Evolutionary conservation across 305 asterid genomes (phyloP).

Genomic region (Withania somnifera): DNA sequence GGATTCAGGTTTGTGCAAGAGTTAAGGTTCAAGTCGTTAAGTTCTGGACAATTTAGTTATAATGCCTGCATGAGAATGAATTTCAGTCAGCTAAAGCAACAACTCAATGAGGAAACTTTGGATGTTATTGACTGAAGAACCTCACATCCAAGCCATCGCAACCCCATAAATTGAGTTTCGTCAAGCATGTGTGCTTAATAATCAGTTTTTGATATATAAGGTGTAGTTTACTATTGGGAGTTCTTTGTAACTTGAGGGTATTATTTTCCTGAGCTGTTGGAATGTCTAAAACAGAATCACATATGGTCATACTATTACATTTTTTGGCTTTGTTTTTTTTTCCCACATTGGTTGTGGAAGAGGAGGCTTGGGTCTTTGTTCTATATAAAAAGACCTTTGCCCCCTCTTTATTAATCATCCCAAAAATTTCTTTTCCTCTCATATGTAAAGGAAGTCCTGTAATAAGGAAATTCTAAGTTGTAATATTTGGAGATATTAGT

Average conservation of each 20-base stretch:
- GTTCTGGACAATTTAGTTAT: constrained; percentile 72
- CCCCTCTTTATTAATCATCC: too few relatives aligned
- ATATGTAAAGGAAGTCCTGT: too few relatives aligned
- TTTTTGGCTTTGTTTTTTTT: too few relatives aligned
- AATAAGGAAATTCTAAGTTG: too few relatives aligned
- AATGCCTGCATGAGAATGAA: constrained; percentile 54
- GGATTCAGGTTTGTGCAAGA: constrained; percentile 76
- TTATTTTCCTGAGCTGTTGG: constrained; percentile 23
- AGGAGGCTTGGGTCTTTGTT: too few relatives aligned
- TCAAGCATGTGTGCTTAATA: constrained; percentile 73
- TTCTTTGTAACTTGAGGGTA: constrained; percentile 27
- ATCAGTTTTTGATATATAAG: constrained; percentile 76
- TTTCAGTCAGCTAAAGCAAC: constrained; percentile 4
- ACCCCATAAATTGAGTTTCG: constrained; percentile 96
- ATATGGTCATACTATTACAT: constrained; percentile 73
- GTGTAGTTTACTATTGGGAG: constrained; percentile 49
- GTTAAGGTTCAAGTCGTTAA: constrained; percentile 73
- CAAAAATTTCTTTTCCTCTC: too few relatives aligned
- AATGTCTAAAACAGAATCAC: constrained; percentile 43
- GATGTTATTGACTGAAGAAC: constrained; percentile 1
- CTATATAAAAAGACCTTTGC: too few relatives aligned
- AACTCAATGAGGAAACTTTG: not conserved
- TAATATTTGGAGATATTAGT: too few relatives aligned
- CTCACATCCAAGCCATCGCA: constrained; percentile 96
- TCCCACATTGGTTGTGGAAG: too few relatives aligned